Conservation (phyloP, 2,329 filamentous ascomycete genomes). For the Neophaeococcomyces aloes region DNA sequence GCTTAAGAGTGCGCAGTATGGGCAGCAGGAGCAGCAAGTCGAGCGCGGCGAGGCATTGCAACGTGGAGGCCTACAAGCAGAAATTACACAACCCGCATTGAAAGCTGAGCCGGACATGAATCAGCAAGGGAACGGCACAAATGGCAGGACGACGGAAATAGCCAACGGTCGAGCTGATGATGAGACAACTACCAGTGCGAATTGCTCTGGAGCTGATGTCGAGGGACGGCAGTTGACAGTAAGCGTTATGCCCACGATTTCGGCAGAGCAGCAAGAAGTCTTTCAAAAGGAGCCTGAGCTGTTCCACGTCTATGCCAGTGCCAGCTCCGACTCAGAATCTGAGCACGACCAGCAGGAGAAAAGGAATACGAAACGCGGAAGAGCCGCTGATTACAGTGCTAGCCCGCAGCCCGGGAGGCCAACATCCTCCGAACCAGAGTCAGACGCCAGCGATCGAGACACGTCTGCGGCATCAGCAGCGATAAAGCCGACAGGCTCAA, state of each 20-base stretch:
- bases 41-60: too few species aligned
- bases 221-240: background rate
- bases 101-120: too few species aligned
- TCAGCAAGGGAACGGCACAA: too few species aligned
- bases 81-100: too few species aligned
- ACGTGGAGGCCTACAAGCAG: too few species aligned
- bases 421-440: background rate
- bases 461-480: background rate
- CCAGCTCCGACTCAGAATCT: background rate
- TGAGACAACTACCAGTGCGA: background rate
- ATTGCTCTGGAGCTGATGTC: background rate
- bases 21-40: too few species aligned
- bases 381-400: background rate
- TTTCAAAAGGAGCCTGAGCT: conserved; percentile 18
- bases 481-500: background rate
- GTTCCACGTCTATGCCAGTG: conserved; percentile 16
- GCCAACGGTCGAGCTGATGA: background rate
- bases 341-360: background rate
- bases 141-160: too few species aligned
- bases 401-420: background rate
- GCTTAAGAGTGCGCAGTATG: too few species aligned
- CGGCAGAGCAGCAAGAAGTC: conserved; percentile 8
- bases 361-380: background rate
- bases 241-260: background rate
- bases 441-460: background rate